Percentiles rank a stretch among this genome's conserved stretches.
phyloP scores from a whole-genome alignment of 768 basidiomycete genomes.

The Rhizopogon salebrosus region DNA sequence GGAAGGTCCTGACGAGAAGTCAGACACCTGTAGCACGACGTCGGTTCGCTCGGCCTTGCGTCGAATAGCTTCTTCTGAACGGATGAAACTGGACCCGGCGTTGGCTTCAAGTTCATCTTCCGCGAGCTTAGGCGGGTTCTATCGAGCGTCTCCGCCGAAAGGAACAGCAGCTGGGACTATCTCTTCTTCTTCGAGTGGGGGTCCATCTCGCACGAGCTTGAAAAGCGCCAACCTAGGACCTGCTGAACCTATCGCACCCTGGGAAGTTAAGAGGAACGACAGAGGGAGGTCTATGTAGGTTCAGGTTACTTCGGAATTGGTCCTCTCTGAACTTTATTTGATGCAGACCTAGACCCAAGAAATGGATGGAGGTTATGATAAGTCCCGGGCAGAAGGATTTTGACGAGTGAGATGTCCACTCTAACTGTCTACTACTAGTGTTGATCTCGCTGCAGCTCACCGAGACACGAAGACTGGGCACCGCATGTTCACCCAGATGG shows the following conservation, averaged over 20 bases:
- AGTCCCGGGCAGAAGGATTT: background rate
- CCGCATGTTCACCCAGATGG: conserved; percentile 49
- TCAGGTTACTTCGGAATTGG: background rate
- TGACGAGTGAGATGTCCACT: background rate
- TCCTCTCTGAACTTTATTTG: background rate
- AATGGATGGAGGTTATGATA: background rate
- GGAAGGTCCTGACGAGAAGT: background rate
- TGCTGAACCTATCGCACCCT: background rate
- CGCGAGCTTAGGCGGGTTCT: background rate
- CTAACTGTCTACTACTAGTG: background rate
- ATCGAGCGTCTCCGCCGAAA: background rate
- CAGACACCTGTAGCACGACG: background rate
- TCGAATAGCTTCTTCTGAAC: background rate
- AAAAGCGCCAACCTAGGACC: background rate
- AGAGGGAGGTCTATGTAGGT: background rate
- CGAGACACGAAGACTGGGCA: conserved; percentile 27
- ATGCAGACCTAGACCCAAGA: background rate
- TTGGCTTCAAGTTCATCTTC: background rate
- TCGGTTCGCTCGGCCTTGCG: background rate
- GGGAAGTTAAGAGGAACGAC: conserved; percentile 2
- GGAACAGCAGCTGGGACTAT: background rate
- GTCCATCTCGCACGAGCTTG: background rate
- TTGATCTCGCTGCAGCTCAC: background rate
- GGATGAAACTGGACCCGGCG: background rate
- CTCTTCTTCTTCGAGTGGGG: background rate